Evolutionary conservation across 768 basidiomycete species (phyloP).

Genomic region (Naganishia friedmannii): DNA sequence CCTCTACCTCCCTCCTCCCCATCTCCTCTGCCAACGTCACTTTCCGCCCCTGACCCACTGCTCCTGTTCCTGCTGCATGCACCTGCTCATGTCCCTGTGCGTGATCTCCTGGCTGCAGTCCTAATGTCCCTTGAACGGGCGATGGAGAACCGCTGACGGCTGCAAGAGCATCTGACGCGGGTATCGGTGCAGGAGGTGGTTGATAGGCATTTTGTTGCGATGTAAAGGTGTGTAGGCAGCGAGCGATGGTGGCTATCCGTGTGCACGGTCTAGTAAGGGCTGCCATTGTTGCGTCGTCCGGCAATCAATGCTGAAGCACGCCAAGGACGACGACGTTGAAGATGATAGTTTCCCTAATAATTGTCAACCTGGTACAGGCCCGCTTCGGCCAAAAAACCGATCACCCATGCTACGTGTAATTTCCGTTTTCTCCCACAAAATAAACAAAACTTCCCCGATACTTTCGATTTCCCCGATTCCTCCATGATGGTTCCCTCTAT

Average conservation of each 20-base stretch:
- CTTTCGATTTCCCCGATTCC: not conserved
- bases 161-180: conserved; percentile 6
- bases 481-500: too few relatives aligned
- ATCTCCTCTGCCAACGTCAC: conserved; percentile 11
- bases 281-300: conserved; percentile 8
- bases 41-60: not conserved
- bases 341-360: too few relatives aligned
- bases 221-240: not conserved
- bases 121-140: not conserved
- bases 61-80: not conserved
- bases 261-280: not conserved
- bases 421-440: not conserved
- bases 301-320: too few relatives aligned
- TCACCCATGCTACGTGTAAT: not conserved
- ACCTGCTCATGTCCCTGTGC: not conserved
- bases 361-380: not conserved
- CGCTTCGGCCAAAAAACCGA: not conserved
- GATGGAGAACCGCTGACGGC: conserved; percentile 2
- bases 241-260: not conserved
- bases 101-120: not conserved
- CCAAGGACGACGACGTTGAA: not conserved
- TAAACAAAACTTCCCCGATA: not conserved
- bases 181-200: not conserved
- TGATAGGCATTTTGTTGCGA: not conserved
- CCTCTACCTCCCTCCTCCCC: conserved; percentile 34